These are phyloP conservation scores for Phlyctochytrium bullatum DNA, from an alignment of 192 early-diverging fungal species.

Conservation along the genomic window DNA sequence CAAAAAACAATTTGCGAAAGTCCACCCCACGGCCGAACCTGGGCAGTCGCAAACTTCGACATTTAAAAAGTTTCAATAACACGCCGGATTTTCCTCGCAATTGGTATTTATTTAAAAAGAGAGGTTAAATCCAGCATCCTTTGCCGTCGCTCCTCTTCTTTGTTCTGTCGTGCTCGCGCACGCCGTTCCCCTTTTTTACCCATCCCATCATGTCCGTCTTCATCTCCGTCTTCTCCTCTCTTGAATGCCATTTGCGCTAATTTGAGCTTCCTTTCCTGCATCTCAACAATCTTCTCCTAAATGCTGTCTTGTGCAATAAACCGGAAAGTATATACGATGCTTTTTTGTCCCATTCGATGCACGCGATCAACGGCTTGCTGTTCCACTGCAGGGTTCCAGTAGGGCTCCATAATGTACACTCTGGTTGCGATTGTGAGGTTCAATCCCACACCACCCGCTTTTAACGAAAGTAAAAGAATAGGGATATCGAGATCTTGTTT, in stretches of 20 bases:
- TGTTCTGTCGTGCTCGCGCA: conserved; percentile 20
- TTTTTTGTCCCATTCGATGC: conserved; percentile 57
- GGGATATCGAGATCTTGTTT: conserved; percentile 47
- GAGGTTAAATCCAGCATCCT: conserved; percentile 26
- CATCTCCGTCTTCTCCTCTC: conserved; percentile 19
- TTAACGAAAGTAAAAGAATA: conserved; percentile 54
- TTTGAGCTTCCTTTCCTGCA: conserved; percentile 47
- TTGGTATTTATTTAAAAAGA: conserved; percentile 28
- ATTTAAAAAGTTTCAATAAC: too few species aligned
- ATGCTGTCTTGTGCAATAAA: conserved; percentile 53
- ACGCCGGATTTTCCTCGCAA: too few species aligned
- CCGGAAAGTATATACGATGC: conserved; percentile 44
- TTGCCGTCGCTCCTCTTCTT: conserved; percentile 18
- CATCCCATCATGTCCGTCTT: conserved; percentile 14
- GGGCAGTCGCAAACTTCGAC: too few species aligned
- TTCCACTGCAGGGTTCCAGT: conserved; percentile 65
- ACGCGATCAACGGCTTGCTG: conserved; percentile 60
- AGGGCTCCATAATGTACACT: conserved; percentile 56
- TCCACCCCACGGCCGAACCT: too few species aligned
- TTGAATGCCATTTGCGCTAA: conserved; percentile 46
- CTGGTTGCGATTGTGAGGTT: conserved; percentile 52
- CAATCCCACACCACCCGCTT: conserved; percentile 62
- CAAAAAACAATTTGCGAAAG: too few species aligned
- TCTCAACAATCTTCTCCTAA: conserved; percentile 50
- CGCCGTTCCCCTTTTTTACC: conserved; percentile 24